Base-by-base conservation (phyloP, 2,329 filamentous ascomycete genomes). In the Teratosphaeria gauchensis region DNA sequence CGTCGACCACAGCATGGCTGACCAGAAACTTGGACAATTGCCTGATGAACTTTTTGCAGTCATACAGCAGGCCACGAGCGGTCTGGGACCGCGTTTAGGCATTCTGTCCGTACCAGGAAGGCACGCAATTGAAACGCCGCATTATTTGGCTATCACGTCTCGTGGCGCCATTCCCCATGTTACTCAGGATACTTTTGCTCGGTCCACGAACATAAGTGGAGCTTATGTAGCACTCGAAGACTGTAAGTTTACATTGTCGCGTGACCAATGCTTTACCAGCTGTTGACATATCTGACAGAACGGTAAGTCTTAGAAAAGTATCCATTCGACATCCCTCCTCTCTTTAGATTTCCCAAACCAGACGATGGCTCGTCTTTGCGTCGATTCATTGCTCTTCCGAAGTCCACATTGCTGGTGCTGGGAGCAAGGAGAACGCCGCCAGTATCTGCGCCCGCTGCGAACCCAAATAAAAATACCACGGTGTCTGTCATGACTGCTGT, bases 211-310 rank as follows among this genome's bases (percentile, higher is more conserved):
- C 4, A 78, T 95, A 60, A 77, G 78, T 31, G 88, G 88, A 30
- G 80, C 89, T 2, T 95, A 95, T 71, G 78, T 94, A 68, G 89
- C 88, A 0, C 77, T 97, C 31, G 94, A 99, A 78, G 94, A 99
- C 74, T 97, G 94, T 96, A 80, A 74, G 88, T 48, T n/a, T 19
- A 21, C 19, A 6, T n/a, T n/a, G n/a, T 73, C 53, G 30, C 33
- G 30, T 56, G 24, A 19, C n/a, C 35, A 52, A 51, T 58, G 32
- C 57, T 58, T 54, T 53, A 38, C 56, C 57, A 57, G 35, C 60
- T 54, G 69, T 77, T 80, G 70, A 80, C 71, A 19, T 14, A 19
- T 62, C 71, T 74, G 62, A 71, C 65, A 63, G 64, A 72, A 71
- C 73, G 72, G 68, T 72, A 73, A 88, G 85, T 86, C 75, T 78